Conservation (phyloP, 2,329 filamentous ascomycete species). For the Monosporascus sp. region DNA sequence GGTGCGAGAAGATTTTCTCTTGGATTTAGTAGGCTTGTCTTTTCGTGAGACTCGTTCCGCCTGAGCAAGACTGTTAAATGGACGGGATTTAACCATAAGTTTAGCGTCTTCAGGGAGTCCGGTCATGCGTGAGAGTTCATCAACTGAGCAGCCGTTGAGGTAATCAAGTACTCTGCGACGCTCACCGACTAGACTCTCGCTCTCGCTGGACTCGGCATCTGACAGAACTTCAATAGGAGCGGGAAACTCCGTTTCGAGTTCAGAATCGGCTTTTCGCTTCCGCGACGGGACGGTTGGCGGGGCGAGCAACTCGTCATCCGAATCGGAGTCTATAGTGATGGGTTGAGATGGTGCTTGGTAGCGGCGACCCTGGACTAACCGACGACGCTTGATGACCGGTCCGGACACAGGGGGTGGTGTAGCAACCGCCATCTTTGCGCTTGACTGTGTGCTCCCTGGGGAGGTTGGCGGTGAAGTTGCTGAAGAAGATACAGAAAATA, state of each 20-base stretch:
- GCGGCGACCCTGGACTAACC: slow-evolving; percentile 21
- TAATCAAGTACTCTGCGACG: slow-evolving; percentile 65
- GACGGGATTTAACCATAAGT: slow-evolving; percentile 25
- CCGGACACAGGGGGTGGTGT: neutral
- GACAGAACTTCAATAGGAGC: neutral
- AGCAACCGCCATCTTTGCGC: neutral
- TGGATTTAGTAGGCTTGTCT: slow-evolving; percentile 24
- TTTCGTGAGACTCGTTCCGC: slow-evolving; percentile 57
- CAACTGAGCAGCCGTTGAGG: slow-evolving; percentile 72
- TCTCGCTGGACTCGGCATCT: slow-evolving; percentile 3
- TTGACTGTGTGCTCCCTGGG: slow-evolving; percentile 6
- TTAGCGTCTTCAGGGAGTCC: slow-evolving; percentile 66
- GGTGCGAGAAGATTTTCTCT: slow-evolving; percentile 22
- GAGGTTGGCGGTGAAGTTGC: slow-evolving; percentile 25
- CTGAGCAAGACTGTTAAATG: slow-evolving; percentile 44
- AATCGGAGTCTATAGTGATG: slow-evolving; percentile 16
- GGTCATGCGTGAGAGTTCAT: slow-evolving; percentile 78
- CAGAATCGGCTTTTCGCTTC: slow-evolving; percentile 20
- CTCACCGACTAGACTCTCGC: slow-evolving; percentile 4
- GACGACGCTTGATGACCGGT: slow-evolving; percentile 13
- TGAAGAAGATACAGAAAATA: slow-evolving; percentile 28
- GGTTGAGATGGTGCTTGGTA: slow-evolving; percentile 12
- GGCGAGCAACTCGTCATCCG: slow-evolving; percentile 6
- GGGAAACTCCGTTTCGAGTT: slow-evolving; percentile 7
- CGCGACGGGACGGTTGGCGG: slow-evolving; percentile 3